These are phyloP conservation scores for Onygenales sp. DNA, from an alignment of 2,329 filamentous ascomycete genomes.

Conservation along the genomic window DNA sequence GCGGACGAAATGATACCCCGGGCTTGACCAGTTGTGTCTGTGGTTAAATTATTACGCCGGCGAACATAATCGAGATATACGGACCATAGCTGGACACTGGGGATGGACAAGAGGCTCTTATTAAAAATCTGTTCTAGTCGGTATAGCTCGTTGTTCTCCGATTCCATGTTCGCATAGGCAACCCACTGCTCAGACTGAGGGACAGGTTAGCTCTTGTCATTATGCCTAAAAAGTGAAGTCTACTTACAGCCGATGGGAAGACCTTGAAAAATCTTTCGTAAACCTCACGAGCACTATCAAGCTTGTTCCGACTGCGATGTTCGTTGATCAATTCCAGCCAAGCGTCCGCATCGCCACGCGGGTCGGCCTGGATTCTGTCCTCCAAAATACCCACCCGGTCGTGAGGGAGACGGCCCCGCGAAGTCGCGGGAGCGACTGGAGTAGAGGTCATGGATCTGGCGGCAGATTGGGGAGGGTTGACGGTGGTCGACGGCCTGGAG, in stretches of 20 bases:
- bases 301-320: conserved; percentile 68
- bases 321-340: conserved; percentile 84
- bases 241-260: conserved; percentile 83
- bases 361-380: conserved; percentile 84
- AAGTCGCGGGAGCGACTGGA: conserved; percentile 35
- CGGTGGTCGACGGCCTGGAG: conserved; percentile 7
- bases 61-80: conserved; percentile 93
- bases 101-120: conserved; percentile 65
- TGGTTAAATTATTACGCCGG: conserved; percentile 75
- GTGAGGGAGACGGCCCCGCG: conserved; percentile 52
- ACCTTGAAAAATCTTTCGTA: conserved; percentile 82
- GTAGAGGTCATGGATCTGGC: conserved; percentile 30
- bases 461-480: conserved; percentile 19
- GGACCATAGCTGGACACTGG: conserved; percentile 81
- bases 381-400: conserved; percentile 75
- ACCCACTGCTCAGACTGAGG: conserved; percentile 82
- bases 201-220: conserved; percentile 23
- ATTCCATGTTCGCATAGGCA: conserved; percentile 79
- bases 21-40: conserved; percentile 65
- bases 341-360: conserved; percentile 82
- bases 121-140: conserved; percentile 77
- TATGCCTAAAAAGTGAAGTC: conserved; percentile 4
- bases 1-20: conserved; percentile 72
- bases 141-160: conserved; percentile 72
- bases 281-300: conserved; percentile 67